Evolutionary conservation across 768 basidiomycete species (phyloP), one percentile per base, ranked within the genome.

Genomic region (Boletus eberwhitei): DNA sequence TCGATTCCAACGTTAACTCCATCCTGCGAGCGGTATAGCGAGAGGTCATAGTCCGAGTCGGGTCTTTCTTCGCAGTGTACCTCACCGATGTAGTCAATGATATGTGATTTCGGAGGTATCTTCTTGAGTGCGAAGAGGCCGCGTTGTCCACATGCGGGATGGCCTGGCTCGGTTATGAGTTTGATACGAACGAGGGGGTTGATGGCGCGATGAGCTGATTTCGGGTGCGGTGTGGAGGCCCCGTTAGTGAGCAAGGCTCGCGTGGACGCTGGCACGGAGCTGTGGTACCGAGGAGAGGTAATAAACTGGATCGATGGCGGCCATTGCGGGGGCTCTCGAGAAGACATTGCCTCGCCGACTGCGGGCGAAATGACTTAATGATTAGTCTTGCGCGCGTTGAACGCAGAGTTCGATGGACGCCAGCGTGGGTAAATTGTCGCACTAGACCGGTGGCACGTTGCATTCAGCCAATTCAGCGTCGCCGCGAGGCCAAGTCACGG

Each of bases 21-120:
- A 48, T 78, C 75, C 53, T 74, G 71, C 47, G 79, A 72, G 35
- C 84, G 86, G 67, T 80, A 76, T n/a, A 96, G 77, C 14, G 86
- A 92, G 24, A 96, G 75, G 70, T 96, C 94, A 66, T 96, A 96
- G 70, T 95, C 86, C n/a, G 88, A 88, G 32, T 78, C 72, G 24
- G 76, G 77, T 49, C 89, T 81, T 39, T 83, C 82, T 58, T 93
- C 84, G 60, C 83, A 83, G 67, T 98, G 94, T 19, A 95, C 78
- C 67, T 94, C 83, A 24, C 93, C 93, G 24, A 88, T 72, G 61
- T 96, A 96, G 59, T 92, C 87, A 13, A 94, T 68, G 36, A 96
- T 83, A 59, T 85, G 82, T 24, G 83, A 79, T 41, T 77, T 79
- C 4, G 83, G 77, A 3, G 79, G 76, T 19, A 95, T 87, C 69